Evolutionary conservation across 2,329 filamentous ascomycete species (phyloP).

Genomic region (Pyricularia pennisetigena): DNA sequence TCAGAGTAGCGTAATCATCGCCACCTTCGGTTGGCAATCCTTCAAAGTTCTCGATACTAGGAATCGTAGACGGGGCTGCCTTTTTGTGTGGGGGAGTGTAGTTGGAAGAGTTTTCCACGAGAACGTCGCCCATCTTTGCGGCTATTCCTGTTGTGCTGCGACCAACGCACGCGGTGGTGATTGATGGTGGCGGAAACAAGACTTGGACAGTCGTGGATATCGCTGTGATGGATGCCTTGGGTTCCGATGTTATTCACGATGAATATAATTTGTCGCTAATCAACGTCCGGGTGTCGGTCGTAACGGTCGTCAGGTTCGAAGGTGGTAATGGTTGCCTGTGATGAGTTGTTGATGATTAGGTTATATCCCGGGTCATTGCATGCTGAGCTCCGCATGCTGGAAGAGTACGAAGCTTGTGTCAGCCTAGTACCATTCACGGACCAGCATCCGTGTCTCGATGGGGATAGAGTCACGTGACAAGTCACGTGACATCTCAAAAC

Average conservation of each 20-base stretch:
- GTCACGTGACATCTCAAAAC: neutral
- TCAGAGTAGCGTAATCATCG: constrained; percentile 91
- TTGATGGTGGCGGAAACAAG: neutral
- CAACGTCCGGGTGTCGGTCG: neutral
- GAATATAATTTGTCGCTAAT: neutral
- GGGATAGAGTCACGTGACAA: neutral
- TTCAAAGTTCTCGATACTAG: constrained; percentile 84
- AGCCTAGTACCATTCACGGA: neutral
- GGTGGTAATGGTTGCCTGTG: neutral
- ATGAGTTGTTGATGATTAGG: neutral
- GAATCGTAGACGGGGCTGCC: constrained; percentile 70
- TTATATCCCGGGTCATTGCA: neutral
- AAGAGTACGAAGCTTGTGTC: neutral
- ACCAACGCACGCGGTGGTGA: neutral
- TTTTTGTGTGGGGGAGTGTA: constrained; percentile 67
- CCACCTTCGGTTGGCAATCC: constrained; percentile 69
- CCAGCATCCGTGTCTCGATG: neutral
- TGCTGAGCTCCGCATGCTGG: neutral
- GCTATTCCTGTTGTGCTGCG: neutral
- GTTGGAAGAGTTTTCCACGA: constrained; percentile 73
- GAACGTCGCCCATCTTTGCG: constrained; percentile 70
- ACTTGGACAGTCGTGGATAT: neutral
- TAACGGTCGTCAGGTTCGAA: neutral
- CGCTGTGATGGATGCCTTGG: neutral
- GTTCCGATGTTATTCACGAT: neutral